These are phyloP conservation scores for Syzygium aqueum DNA, from an alignment of 345 rosid genomes.

Conservation along the genomic window DNA sequence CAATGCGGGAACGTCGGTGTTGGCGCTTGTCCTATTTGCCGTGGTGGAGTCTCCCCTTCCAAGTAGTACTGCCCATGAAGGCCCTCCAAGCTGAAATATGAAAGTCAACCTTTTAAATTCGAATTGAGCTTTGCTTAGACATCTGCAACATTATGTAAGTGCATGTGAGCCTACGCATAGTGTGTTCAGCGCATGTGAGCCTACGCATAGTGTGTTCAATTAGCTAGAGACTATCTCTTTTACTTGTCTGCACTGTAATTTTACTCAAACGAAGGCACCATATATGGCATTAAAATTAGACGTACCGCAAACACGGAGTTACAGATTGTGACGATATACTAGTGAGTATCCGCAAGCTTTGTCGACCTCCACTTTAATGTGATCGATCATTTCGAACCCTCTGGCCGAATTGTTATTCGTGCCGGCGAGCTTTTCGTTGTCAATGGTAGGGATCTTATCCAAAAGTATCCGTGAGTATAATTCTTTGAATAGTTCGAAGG, in stretches of 20 bases:
- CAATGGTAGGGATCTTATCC: conserved; percentile 37
- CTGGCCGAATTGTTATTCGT: conserved; percentile 31
- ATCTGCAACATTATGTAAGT: neutral
- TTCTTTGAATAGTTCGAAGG: too few species aligned
- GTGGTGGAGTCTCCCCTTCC: conserved; percentile 40
- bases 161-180: neutral
- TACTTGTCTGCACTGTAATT: neutral
- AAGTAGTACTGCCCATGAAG: conserved; percentile 27
- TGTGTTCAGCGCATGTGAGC: neutral
- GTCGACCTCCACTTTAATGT: conserved; percentile 49
- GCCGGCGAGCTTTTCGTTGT: conserved; percentile 42
- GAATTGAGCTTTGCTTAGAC: neutral
- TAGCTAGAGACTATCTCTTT: neutral
- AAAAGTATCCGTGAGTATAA: conserved; percentile 17
- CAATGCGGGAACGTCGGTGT: conserved; percentile 22
- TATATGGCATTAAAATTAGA: neutral
- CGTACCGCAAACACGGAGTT: conserved; percentile 50
- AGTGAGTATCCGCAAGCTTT: conserved; percentile 32
- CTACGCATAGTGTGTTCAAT: neutral
- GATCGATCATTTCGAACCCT: conserved; percentile 56
- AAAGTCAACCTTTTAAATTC: neutral
- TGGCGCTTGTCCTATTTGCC: conserved; percentile 17
- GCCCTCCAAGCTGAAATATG: conserved; percentile 36
- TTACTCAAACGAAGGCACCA: neutral
- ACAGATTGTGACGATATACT: conserved; percentile 56